Base-by-base conservation (phyloP, 225 moss, liverwort and hornwort species). In the Pleurozium schreberi region DNA sequence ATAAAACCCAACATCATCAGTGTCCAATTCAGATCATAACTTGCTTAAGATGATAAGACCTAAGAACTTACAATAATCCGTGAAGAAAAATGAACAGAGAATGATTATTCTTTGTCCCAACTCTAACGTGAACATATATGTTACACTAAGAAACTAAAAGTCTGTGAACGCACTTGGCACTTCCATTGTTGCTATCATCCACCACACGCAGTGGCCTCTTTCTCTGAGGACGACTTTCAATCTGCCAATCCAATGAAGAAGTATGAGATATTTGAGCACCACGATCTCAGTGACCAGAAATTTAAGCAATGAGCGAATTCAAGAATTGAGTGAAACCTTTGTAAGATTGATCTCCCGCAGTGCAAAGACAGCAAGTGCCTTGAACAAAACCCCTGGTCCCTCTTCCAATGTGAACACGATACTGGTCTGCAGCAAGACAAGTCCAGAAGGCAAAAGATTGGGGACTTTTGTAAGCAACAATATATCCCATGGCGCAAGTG, bases 141-240 rank as follows among this genome's bases (percentile, higher is more conserved):
- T 50, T 60, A 84, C 64, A 81, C 57, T 36, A 36, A 73, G 59
- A 53, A 88, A 83, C 64, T 28, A 34, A 65, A 83, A 70, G 60
- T 47, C 61, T 61, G 67, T 59, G 86, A 78, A 93, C 93, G 60
- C 88, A 98, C 98, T 96, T 98, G 40, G 98, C 97, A 91, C 90
- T 94, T 81, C 98, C 98, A 89, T 95, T 97, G 80, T 98, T 98
- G 87, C 94, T 97, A 89, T 97, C 98, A 93, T 98, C 98, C 84
- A 97, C 97, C 82, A 98, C 97, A 7, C 97, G 98, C 91, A 98
- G 77, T 21, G 98, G 96, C 87, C 97, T 93, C 89, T 97, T 95
- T 93, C 97, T 95, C 93, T 98, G 97, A 81, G 98, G 98, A 70
- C 98, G 97, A 93, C 98, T 98, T 91, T 98, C 98, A 93, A 98